Evolutionary conservation across 163 green algal species (phyloP), one percentile per base, ranked within the genome.

Genomic region (Coccomyxa subellipsoidea): DNA sequence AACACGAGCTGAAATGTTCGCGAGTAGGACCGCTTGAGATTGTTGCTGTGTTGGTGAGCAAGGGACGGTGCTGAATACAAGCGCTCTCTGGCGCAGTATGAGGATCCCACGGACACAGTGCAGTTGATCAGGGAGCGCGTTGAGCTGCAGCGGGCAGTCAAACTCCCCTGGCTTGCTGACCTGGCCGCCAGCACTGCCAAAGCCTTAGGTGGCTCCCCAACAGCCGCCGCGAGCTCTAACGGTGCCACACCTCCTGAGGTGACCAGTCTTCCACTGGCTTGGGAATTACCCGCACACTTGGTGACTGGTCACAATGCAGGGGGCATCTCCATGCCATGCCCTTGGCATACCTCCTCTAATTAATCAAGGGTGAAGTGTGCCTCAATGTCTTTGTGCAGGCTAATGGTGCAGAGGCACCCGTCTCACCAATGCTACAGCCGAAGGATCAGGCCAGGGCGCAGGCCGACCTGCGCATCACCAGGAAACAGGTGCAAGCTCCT

Each of bases 61-160:
- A 40, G 27, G 35, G 9, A 34, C 15, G 23, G 34, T n/a, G 29
- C n/a, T 29, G 0, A 34, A 34, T 38, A n/a, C 34, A 38, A n/a
- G 54, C 8, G 25, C 8, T 59, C 6, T 34, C 8, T 25, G 38
- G 8, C 72, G 18, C 85, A 95, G 92, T 90, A 92, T 76, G 93
- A 97, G 85, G 93, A 97, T 82, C 92, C 93, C 5, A 92, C 89
- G 25, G 90, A 92, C 8, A 88, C 84, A 31, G 83, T 97, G 82
- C 87, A 93, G 81, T 39, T 82, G 21, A 78, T 96, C 77, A 84
- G 93, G 10, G 93, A 96, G 76, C 82, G 84, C 54, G 54, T 95
- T 29, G 93, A 95, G 53, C 78, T 95, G 69, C 81, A 88, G 82
- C 84, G 88, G 12, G 70, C 89, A 39, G 71, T 80, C 29, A 77